Evolutionary conservation across 176 grass and related monocot species (phyloP).

Genomic region (Echinochloa phyllopogon): DNA sequence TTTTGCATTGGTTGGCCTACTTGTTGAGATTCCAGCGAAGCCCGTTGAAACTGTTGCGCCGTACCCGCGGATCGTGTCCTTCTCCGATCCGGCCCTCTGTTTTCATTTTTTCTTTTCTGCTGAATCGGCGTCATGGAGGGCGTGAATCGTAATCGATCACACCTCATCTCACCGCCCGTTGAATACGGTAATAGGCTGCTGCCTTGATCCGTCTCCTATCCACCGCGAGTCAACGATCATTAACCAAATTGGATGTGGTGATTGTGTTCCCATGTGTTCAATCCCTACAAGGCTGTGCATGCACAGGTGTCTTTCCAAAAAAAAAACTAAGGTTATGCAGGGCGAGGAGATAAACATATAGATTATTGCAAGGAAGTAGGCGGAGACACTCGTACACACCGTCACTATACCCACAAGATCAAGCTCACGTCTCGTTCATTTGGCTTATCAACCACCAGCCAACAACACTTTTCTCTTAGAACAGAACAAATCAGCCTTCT

Average conservation of each 20-base stretch:
- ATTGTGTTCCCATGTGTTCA: slow-evolving; percentile 8
- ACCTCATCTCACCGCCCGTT: slow-evolving; percentile 23
- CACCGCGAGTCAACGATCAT: not conserved
- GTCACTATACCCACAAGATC: not conserved
- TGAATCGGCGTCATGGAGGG: slow-evolving; percentile 5
- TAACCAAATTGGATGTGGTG: not conserved
- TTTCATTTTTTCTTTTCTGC: not conserved
- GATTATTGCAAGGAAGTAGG: not conserved
- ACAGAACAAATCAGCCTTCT: too few species aligned
- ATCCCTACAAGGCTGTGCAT: not conserved
- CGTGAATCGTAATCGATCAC: not conserved
- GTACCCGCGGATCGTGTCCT: not conserved
- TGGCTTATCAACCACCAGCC: too few species aligned
- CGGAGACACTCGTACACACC: not conserved
- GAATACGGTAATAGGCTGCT: not conserved
- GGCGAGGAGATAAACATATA: not conserved
- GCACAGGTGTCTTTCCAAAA: too few species aligned
- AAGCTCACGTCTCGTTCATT: too few species aligned
- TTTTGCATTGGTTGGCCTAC: slow-evolving; percentile 51
- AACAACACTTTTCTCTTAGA: too few species aligned
- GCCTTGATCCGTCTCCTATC: not conserved
- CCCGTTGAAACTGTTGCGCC: slow-evolving; percentile 38
- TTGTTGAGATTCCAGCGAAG: slow-evolving; percentile 43
- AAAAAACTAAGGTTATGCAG: too few species aligned
- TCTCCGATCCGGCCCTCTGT: not conserved